phyloP scores from a whole-genome alignment of 2,329 filamentous ascomycete species.

The Epichloe hybrida region DNA sequence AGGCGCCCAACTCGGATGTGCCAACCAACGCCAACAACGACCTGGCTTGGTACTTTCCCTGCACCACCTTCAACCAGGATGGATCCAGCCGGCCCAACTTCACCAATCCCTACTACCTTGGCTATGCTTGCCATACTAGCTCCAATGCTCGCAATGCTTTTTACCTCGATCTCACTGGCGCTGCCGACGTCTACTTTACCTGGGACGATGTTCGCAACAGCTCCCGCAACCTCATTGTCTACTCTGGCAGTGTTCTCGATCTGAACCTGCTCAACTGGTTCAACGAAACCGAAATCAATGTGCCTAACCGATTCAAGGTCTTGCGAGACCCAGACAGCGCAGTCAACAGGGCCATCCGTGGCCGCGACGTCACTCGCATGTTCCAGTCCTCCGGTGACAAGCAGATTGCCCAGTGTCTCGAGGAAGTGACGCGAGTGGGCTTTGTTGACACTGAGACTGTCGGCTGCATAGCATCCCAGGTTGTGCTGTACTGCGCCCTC shows the following conservation, averaged over 20 bases:
- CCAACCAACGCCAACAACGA: slow-evolving; percentile 60
- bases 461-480: slow-evolving; percentile 92
- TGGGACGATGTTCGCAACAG: slow-evolving; percentile 89
- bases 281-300: slow-evolving; percentile 63
- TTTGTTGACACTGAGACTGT: slow-evolving; percentile 92
- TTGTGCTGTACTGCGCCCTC: slow-evolving; percentile 88
- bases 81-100: slow-evolving; percentile 67
- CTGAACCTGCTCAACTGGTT: slow-evolving; percentile 84
- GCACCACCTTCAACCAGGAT: slow-evolving; percentile 82
- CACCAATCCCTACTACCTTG: slow-evolving; percentile 62
- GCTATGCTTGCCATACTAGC: slow-evolving; percentile 82
- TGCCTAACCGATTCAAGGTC: slow-evolving; percentile 66
- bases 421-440: slow-evolving; percentile 90
- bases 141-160: slow-evolving; percentile 56
- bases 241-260: slow-evolving; percentile 87
- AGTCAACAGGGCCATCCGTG: slow-evolving; percentile 52
- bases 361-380: slow-evolving; percentile 77
- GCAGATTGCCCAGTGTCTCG: slow-evolving; percentile 70
- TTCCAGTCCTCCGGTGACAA: slow-evolving; percentile 73
- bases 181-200: slow-evolving; percentile 87
- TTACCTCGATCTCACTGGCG: slow-evolving; percentile 51
- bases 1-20: slow-evolving; percentile 57
- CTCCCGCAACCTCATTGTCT: slow-evolving; percentile 83
- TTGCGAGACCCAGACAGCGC: slow-evolving; percentile 53
- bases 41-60: slow-evolving; percentile 95